phyloP scores from a whole-genome alignment of 441 rosid species.

The Hypseocharis bilobata region DNA sequence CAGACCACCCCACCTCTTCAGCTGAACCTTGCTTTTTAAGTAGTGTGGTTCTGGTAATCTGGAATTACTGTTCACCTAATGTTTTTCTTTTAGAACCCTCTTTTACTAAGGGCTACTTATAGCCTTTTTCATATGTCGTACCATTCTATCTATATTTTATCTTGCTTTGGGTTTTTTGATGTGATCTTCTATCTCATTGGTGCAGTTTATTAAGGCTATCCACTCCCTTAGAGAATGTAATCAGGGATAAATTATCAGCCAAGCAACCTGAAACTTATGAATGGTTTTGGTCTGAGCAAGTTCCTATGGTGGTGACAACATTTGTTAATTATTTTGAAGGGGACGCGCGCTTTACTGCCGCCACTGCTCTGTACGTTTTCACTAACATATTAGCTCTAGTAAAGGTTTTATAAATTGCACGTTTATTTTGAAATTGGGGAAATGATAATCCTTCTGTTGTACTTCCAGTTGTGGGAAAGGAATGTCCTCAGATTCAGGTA shows the following conservation, averaged over 20 bases:
- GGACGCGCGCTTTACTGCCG: constrained; percentile 55
- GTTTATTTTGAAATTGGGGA: constrained; percentile 19
- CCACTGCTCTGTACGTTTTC: constrained; percentile 51
- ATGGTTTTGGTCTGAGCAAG: constrained; percentile 82
- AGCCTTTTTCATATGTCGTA: background rate
- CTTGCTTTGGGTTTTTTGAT: constrained; percentile 4
- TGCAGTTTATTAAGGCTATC: constrained; percentile 77
- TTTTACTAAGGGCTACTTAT: constrained; percentile 1
- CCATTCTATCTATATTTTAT: background rate
- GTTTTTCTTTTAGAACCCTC: background rate
- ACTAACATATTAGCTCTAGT: constrained; percentile 18
- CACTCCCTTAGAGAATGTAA: constrained; percentile 72
- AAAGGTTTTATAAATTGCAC: constrained; percentile 13
- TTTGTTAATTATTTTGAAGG: constrained; percentile 67
- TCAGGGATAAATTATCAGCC: constrained; percentile 68
- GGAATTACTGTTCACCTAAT: background rate
- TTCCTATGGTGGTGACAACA: constrained; percentile 56
- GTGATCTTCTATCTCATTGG: constrained; percentile 14
- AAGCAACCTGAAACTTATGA: constrained; percentile 71
- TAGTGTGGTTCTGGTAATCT: background rate
- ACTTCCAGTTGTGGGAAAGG: constrained; percentile 48
- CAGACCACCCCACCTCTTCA: background rate
- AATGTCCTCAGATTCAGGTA: constrained; percentile 37
- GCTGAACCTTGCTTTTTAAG: background rate
- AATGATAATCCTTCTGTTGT: constrained; percentile 22